phyloP scores from a whole-genome alignment of 2,329 filamentous ascomycete genomes.

The Gaeumannomyces sp. region DNA sequence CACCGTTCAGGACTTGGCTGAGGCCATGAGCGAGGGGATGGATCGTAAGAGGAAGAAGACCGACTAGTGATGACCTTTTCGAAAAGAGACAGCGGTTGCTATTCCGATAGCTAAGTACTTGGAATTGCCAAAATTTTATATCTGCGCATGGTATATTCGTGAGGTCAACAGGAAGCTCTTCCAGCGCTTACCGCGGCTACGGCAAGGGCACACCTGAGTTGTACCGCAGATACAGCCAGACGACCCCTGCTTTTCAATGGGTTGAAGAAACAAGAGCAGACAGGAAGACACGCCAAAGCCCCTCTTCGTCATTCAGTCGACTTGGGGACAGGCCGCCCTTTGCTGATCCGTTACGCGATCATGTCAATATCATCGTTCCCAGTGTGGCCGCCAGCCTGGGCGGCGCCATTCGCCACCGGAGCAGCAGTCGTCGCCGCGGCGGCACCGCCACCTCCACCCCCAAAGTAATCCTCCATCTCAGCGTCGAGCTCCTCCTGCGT shows the following conservation, averaged over 20 bases:
- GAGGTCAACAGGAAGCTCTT: neutral
- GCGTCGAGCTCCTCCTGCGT: conserved; percentile 88
- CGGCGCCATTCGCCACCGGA: conserved; percentile 13
- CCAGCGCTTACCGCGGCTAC: neutral
- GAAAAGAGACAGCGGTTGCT: too few species aligned
- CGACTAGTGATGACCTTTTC: conserved; percentile 12
- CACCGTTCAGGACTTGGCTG: conserved; percentile 36
- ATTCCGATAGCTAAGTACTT: neutral
- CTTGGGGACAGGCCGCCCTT: neutral
- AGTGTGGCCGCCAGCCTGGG: conserved; percentile 29
- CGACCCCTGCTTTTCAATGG: neutral
- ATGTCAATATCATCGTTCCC: conserved; percentile 23
- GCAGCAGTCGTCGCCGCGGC: conserved; percentile 27
- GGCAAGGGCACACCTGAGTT: neutral
- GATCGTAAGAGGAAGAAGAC: conserved; percentile 19
- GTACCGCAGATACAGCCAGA: neutral
- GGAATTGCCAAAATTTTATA: neutral
- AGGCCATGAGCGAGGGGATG: conserved; percentile 19
- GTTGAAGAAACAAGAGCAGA: neutral
- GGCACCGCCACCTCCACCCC: conserved; percentile 33
- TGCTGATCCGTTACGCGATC: conserved; percentile 18
- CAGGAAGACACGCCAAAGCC: neutral
- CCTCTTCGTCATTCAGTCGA: neutral
- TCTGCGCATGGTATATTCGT: neutral
- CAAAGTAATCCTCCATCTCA: conserved; percentile 96